Evolutionary conservation across 495 filamentous ascomycete species (phyloP).

Genomic region (Trichoderma gamsii): DNA sequence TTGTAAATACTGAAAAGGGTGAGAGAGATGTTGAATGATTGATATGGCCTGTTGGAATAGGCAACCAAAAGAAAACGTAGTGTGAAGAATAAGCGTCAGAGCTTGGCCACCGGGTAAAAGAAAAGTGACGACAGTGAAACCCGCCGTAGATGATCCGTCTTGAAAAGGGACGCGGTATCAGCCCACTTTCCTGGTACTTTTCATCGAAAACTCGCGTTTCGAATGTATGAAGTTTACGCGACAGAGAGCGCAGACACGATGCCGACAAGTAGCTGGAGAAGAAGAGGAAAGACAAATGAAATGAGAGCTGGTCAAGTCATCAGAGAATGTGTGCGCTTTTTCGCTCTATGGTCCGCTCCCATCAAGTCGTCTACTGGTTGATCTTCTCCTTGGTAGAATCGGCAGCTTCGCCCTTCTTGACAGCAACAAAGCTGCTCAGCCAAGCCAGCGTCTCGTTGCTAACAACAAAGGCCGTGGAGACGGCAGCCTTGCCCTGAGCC

Average conservation of each 20-base stretch:
- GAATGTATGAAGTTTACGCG: neutral
- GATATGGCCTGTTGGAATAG: neutral
- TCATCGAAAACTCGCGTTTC: neutral
- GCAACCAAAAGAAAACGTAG: neutral
- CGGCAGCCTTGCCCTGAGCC: constrained; percentile 63
- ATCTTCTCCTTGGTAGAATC: constrained; percentile 43
- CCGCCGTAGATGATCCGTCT: neutral
- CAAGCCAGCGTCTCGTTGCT: constrained; percentile 58
- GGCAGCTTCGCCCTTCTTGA: constrained; percentile 58
- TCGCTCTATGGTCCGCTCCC: neutral
- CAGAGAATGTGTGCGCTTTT: neutral
- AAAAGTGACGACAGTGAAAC: neutral
- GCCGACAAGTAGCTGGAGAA: neutral
- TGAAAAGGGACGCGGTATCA: neutral
- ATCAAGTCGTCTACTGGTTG: constrained; percentile 18
- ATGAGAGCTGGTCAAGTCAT: neutral
- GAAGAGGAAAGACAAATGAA: neutral
- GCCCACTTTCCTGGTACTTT: neutral
- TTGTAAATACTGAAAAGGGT: neutral
- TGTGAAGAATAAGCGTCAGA: neutral
- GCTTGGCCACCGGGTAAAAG: neutral
- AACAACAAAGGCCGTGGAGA: constrained; percentile 68
- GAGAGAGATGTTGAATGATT: neutral
- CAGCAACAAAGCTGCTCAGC: constrained; percentile 49
- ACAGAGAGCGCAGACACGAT: neutral